Percentiles rank a stretch among this genome's conserved stretches.
phyloP scores from a whole-genome alignment of 2,329 filamentous ascomycete species.

The Verticillium tricorpus region DNA sequence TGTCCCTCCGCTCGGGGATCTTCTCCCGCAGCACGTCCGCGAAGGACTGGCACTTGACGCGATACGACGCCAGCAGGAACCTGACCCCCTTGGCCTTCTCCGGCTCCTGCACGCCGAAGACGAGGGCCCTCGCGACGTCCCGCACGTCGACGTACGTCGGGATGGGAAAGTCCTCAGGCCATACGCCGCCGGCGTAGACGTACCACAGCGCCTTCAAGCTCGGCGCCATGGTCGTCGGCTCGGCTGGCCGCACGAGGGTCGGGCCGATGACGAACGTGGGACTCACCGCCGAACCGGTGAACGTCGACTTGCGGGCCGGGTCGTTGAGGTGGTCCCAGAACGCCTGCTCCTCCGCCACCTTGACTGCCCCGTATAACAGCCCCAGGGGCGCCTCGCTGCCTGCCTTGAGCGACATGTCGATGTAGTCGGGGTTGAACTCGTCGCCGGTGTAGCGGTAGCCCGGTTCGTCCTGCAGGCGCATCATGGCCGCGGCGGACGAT shows the following conservation, averaged over 20 bases:
- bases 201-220: constrained; percentile 4
- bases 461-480: constrained; percentile 12
- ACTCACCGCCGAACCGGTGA: constrained; percentile 24
- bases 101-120: constrained; percentile 3
- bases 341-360: constrained; percentile 23
- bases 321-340: constrained; percentile 17
- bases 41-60: constrained; percentile 2
- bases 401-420: neutral
- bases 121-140: constrained; percentile 6
- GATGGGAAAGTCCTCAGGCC: neutral
- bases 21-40: constrained; percentile 6
- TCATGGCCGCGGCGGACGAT: constrained; percentile 4
- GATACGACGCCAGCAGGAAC: constrained; percentile 2
- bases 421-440: constrained; percentile 1
- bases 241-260: constrained; percentile 7
- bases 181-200: constrained; percentile 2
- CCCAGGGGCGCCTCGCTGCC: constrained; percentile 9
- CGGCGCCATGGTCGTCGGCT: constrained; percentile 6
- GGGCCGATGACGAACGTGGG: constrained; percentile 22
- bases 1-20: constrained; percentile 1
- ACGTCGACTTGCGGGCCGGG: constrained; percentile 3
- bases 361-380: constrained; percentile 24
- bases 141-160: constrained; percentile 10
- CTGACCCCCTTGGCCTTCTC: constrained; percentile 1
- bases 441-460: constrained; percentile 9